phyloP scores from a whole-genome alignment of 306 rosid species.

The Prinsepia uniflora region DNA sequence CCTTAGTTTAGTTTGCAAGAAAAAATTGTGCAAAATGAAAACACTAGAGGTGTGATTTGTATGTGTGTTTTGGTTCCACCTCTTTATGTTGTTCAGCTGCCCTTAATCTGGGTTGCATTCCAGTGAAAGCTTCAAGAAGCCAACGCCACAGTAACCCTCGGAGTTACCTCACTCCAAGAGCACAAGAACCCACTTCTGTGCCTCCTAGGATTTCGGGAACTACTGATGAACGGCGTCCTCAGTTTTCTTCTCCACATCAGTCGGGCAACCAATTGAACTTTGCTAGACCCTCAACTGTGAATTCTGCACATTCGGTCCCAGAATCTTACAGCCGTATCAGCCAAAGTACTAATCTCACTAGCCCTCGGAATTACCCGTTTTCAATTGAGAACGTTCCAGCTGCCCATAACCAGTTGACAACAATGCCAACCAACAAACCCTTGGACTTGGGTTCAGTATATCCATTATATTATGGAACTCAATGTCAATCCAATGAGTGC shows the following conservation, averaged over 20 bases:
- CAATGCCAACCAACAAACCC: slow-evolving; percentile 41
- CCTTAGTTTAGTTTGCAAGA: slow-evolving; percentile 7
- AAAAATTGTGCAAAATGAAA: slow-evolving; percentile 17
- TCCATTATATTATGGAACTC: slow-evolving; percentile 69
- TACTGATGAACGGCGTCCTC: slow-evolving; percentile 42
- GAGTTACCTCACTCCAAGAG: slow-evolving; percentile 73
- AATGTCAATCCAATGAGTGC: slow-evolving; percentile 39
- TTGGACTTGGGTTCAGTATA: slow-evolving; percentile 69
- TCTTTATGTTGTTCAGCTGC: slow-evolving; percentile 67
- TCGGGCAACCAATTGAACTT: slow-evolving; percentile 43
- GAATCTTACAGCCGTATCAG: slow-evolving; percentile 43
- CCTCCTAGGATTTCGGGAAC: slow-evolving; percentile 40
- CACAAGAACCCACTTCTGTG: slow-evolving; percentile 50
- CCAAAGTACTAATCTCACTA: slow-evolving; percentile 36
- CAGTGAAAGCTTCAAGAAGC: slow-evolving; percentile 93
- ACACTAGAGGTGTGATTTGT: slow-evolving; percentile 34
- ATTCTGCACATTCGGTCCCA: slow-evolving; percentile 37
- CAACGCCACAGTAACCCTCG: slow-evolving; percentile 84
- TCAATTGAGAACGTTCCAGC: slow-evolving; percentile 39
- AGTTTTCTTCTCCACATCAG: slow-evolving; percentile 33
- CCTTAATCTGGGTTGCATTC: slow-evolving; percentile 87
- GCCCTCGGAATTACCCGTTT: slow-evolving; percentile 44
- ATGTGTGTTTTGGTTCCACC: slow-evolving; percentile 26
- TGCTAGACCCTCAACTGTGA: slow-evolving; percentile 34
- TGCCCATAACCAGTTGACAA: slow-evolving; percentile 42